Evolutionary conservation across 306 rosid species (phyloP), one percentile per base, ranked within the genome.

Genomic region (Glycine tomentella): DNA sequence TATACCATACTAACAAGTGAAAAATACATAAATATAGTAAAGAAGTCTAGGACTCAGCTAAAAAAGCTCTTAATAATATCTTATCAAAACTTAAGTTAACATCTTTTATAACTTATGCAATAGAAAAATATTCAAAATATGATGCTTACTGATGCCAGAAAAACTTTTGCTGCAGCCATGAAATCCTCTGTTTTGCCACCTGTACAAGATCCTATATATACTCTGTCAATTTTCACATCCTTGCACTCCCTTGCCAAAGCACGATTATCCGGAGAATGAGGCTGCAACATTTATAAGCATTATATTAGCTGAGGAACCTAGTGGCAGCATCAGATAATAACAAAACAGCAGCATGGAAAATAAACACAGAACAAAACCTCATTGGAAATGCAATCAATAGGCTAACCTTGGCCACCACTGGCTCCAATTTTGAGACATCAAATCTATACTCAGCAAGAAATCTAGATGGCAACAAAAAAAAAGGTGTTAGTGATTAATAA

Each of bases 231-330:
- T 85, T 91, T 95, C 81, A 95, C 99, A 84, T 91, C 97, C 91
- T 89, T 93, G 91, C 96, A 92, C 82, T 93, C 98, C 84, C 98
- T 95, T 75, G 98, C 98, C 84, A 93, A 86, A 77, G 98, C 92
- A 20, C 94, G 93, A 71, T 95, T 95, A 87, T 95, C 99, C 0
- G 98, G 99, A 76, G 97, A 90, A 89, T 95, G 97, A 75, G 99
- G 99, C 99, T 95, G 96, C 87, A 83, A 72, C 91, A 69, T 55
- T 58, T 48, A 62, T 4, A 72, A 25, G 40, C 13, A 75, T 56
- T 36, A 70, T 55, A 77, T 84, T 59, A 87, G 63, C 61, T 15
- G 15, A 2, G 7, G 72, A 84, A 48, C 13, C 69, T 51, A 51
- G 46, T 15, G 49, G 36, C 46, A 31, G 52, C 31, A 48, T 75